Conservation (phyloP, 345 rosid genomes). For the Adansonia digitata region DNA sequence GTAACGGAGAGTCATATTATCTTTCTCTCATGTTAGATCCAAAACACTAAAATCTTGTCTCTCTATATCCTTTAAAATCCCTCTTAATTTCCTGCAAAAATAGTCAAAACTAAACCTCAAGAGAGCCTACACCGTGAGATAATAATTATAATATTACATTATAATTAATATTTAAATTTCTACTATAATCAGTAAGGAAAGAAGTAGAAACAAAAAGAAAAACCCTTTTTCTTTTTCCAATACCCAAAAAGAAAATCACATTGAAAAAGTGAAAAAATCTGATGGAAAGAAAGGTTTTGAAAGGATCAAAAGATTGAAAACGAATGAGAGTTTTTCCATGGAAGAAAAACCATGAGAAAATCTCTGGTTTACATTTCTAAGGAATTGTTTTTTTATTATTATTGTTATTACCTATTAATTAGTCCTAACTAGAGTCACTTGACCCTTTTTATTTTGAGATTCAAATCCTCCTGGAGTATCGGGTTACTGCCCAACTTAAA, state of each 20-base stretch:
- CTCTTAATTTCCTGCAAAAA: not conserved
- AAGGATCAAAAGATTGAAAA: not conserved
- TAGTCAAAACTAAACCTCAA: not conserved
- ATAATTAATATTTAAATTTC: too few relatives aligned
- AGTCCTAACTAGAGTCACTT: slow-evolving; percentile 15
- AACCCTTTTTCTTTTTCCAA: not conserved
- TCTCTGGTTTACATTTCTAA: slow-evolving; percentile 14
- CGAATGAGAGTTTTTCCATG: not conserved
- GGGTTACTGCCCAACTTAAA: slow-evolving; percentile 55
- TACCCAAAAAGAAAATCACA: not conserved
- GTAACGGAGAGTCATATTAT: too few relatives aligned
- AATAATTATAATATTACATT: too few relatives aligned
- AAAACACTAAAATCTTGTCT: not conserved
- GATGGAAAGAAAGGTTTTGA: too few relatives aligned
- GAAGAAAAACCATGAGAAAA: not conserved
- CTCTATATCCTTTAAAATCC: not conserved
- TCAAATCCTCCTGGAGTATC: slow-evolving; percentile 31
- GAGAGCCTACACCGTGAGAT: too few relatives aligned
- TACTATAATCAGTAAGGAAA: not conserved
- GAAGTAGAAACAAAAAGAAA: not conserved
- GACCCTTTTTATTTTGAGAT: not conserved
- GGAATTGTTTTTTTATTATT: not conserved
- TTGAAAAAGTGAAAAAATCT: not conserved
- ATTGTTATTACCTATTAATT: not conserved
- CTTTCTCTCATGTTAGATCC: too few relatives aligned